Conservation (phyloP, 495 filamentous ascomycete genomes). For the Hypoxylon perforatum region DNA sequence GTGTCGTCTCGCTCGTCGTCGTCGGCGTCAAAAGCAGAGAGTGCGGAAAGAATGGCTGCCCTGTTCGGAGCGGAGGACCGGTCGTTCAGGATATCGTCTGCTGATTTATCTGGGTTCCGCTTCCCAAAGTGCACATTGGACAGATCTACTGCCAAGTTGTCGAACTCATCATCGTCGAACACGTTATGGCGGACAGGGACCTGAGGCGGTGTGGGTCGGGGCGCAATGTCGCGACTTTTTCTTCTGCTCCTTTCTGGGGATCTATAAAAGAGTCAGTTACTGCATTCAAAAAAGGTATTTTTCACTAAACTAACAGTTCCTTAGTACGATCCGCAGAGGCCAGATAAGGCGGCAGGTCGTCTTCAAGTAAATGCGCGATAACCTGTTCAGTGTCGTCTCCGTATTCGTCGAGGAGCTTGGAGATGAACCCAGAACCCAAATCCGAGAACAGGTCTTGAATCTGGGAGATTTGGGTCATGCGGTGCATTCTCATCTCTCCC, state of each 20-base stretch:
- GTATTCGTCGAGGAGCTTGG: conserved; percentile 83
- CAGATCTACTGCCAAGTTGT: conserved; percentile 70
- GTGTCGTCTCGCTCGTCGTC: conserved; percentile 98
- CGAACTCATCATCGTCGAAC: conserved; percentile 84
- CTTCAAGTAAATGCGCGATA: conserved; percentile 85
- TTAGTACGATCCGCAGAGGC: conserved; percentile 64
- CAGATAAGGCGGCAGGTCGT: conserved; percentile 74
- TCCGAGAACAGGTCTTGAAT: conserved; percentile 94
- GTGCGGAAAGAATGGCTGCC: conserved; percentile 88
- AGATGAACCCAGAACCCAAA: conserved; percentile 84
- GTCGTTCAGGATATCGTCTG: conserved; percentile 67
- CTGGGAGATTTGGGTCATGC: conserved; percentile 83
- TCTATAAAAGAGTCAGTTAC: conserved; percentile 40
- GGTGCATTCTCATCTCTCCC: conserved; percentile 77
- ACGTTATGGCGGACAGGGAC: conserved; percentile 65
- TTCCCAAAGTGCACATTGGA: conserved; percentile 81
- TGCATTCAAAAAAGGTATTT: not conserved
- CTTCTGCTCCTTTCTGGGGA: conserved; percentile 36
- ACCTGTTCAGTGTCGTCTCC: conserved; percentile 80
- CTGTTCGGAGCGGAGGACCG: conserved; percentile 72
- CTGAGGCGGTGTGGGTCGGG: conserved; percentile 53
- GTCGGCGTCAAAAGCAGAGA: conserved; percentile 91
- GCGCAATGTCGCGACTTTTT: conserved; percentile 49
- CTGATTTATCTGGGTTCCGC: conserved; percentile 68
- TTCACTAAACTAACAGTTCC: conserved; percentile 55